These are phyloP conservation scores for Apostasia shenzhenica DNA, from an alignment of 106 monocot species.

Conservation along the genomic window DNA sequence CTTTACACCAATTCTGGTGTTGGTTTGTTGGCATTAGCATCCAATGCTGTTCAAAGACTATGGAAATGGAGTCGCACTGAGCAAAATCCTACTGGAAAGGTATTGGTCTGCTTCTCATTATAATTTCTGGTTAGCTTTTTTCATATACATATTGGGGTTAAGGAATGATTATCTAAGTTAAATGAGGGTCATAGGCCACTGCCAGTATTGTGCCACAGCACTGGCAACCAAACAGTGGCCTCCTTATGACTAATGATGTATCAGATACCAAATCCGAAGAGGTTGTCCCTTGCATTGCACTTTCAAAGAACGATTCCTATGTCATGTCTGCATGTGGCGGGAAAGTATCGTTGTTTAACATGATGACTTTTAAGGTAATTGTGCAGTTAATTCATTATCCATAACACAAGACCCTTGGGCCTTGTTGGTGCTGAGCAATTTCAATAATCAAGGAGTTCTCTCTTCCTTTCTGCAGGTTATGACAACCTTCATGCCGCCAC, in stretches of 20 bases:
- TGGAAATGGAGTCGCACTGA: slow-evolving; percentile 59
- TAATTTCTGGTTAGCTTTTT: background rate
- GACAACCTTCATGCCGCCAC: slow-evolving; percentile 81
- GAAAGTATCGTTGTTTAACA: slow-evolving; percentile 77
- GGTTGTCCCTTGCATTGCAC: slow-evolving; percentile 72
- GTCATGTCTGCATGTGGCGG: slow-evolving; percentile 86
- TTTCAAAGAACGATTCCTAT: slow-evolving; percentile 83
- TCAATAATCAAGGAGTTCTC: background rate
- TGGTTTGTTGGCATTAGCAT: slow-evolving; percentile 49
- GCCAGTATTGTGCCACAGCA: slow-evolving; percentile 56
- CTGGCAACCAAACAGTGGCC: slow-evolving; percentile 76
- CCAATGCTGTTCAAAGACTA: slow-evolving; percentile 38
- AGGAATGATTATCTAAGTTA: background rate
- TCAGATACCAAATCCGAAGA: slow-evolving; percentile 62
- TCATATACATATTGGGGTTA: background rate
- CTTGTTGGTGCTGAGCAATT: too few species aligned
- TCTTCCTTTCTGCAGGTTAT: slow-evolving; percentile 36
- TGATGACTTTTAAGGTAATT: slow-evolving; percentile 76
- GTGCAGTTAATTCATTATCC: background rate
- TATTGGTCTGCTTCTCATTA: background rate
- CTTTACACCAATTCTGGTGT: slow-evolving; percentile 55
- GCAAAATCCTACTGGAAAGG: slow-evolving; percentile 37
- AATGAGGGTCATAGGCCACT: slow-evolving; percentile 39
- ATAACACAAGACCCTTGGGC: background rate
- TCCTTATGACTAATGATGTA: slow-evolving; percentile 75